Base-by-base conservation (phyloP, 2,329 filamentous ascomycete species). In the Pestalotiopsis sp. region DNA sequence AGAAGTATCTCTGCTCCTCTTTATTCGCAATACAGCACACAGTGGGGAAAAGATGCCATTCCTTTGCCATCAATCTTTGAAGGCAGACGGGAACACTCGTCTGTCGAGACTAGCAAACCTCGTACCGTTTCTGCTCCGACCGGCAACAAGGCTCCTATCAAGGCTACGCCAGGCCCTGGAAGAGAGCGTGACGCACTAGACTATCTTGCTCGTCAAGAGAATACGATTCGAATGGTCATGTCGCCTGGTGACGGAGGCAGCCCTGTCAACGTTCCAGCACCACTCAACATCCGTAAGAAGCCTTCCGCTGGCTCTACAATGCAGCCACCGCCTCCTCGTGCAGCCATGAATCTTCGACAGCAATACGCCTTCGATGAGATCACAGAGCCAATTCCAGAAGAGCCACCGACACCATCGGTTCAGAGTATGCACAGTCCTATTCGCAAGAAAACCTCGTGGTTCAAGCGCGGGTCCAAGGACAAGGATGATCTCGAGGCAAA, bases 191-290 rank as follows among this genome's bases (percentile, higher is more conserved):
- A 73, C 14, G 81, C 79, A 13, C 73, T 87, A 6, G 81, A 85
- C 31, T 85, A 83, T 71, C 76, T 88, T 7, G 80, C 81, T 63
- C 80, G 78, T 40, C 81, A 82, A 2, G 83, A 85, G 68, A 82
- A 86, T 64, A 88, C 86, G 0, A 89, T 89, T 73, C 84, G 86
- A 5, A 76, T 89, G 4, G 87, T 89, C n/a, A 78, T 84, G 68
- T 86, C 86, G 3, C 83, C 85, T 3, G 80, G 80, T 1, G 77
- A 76, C 7, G 68, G 70, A 2, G 71, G 73, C n/a, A 79, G 75
- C 60, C 77, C 78, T 3, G 75, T 80, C 1, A 75, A 78, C 38
- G 73, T 77, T 1, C 81, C 83, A 0, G 76, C 78, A 61, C 81
- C 81, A 36, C 78, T 83, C 60, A 83, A 83, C 49, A 77, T 83